Evolutionary conservation across 305 asterid species (phyloP), one percentile per base, ranked within the genome.

Genomic region (Fraxinus floribunda): DNA sequence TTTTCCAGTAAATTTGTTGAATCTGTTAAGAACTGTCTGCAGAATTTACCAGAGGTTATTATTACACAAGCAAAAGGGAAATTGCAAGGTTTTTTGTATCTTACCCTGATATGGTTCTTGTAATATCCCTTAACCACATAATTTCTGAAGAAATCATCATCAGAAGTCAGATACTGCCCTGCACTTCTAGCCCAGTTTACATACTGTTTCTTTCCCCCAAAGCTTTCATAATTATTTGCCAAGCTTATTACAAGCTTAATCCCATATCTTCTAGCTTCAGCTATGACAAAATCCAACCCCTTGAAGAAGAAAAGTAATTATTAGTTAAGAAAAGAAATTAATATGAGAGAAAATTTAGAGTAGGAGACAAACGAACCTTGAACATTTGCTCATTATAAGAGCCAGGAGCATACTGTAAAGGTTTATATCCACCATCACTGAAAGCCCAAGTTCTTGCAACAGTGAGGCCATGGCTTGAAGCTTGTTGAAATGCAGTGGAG

Each of bases 381-480:
- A 95, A 94, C 85, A 91, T 88, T 71, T 91, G 89, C 35, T 91
- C 91, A 82, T 94, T 89, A 87, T 95, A 95, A 62, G 88, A 87
- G 78, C 98, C 97, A 80, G 98, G 99, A 20, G 86, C 80, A 24
- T 73, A 80, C 83, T 94, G 98, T 34, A 94, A 76, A 57, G 97
- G 88, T 11, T 86, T 87, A 72, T 92, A 88, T 55, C 97, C 97
- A 16, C 95, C 98, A 83, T 94, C 98, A 81, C 89, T 89, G 84
- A 94, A 94, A 46, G 97, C 98, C 98, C 97, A 94, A 55, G 98
- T 93, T 86, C 98, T 89, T 11, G 96, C 94, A 78, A 94, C 86
- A 11, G 93, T 90, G 77, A 94, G 97, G 85, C 95, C 97, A 82
- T 86, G 92, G 64, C 84, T 76, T 13, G 96, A 82, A 66, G 98